Evolutionary conservation across 2,329 filamentous ascomycete genomes (phyloP).

Genomic region (Fusarium nanum): DNA sequence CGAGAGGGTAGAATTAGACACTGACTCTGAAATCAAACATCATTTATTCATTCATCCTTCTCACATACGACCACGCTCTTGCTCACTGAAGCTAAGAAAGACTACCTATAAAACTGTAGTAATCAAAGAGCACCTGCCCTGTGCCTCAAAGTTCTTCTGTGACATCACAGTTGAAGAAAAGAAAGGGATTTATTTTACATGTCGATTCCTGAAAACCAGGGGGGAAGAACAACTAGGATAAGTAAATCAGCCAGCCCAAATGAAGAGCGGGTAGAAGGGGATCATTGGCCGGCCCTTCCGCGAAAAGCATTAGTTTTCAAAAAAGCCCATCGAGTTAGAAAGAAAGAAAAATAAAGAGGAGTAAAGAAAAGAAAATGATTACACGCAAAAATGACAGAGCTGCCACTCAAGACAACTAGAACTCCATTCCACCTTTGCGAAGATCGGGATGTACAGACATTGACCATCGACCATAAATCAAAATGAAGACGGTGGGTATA

Average conservation of each 20-base stretch:
- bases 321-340: conserved; percentile 22
- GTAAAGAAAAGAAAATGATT: conserved; percentile 31
- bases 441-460: conserved; percentile 44
- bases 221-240: conserved; percentile 37
- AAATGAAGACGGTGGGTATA: conserved; percentile 49
- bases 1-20: background rate
- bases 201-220: conserved; percentile 33
- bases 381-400: conserved; percentile 30
- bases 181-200: conserved; percentile 41
- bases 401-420: conserved; percentile 37
- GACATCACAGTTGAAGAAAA: conserved; percentile 21
- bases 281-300: conserved; percentile 8
- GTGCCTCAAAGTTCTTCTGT: conserved; percentile 4
- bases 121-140: conserved; percentile 2
- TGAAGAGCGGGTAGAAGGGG: conserved; percentile 19
- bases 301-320: conserved; percentile 28
- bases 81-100: conserved; percentile 24
- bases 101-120: conserved; percentile 22
- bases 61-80: conserved; percentile 29
- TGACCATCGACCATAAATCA: conserved; percentile 38
- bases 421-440: conserved; percentile 46
- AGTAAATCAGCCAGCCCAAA: conserved; percentile 14
- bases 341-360: conserved; percentile 29
- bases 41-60: conserved; percentile 47
- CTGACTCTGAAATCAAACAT: conserved; percentile 30